Conservation (phyloP, 176 grass and related monocot genomes). For the Triticum dicoccoides region DNA sequence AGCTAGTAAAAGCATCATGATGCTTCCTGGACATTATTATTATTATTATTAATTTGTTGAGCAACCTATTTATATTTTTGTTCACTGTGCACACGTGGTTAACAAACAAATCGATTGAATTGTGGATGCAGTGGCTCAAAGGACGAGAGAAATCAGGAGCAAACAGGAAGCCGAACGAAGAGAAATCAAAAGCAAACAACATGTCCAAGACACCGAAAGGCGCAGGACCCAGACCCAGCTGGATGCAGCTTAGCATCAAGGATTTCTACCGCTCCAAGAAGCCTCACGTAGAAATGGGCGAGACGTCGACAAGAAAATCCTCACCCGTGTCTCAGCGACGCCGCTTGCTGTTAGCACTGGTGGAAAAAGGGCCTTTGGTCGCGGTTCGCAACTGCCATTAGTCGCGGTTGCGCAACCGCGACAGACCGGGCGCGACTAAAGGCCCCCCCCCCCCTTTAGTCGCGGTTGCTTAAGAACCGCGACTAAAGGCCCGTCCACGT, state of each 20-base stretch:
- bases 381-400: too few relatives aligned
- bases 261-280: slow-evolving; percentile 70
- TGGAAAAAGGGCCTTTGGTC: too few relatives aligned
- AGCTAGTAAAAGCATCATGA: too few relatives aligned
- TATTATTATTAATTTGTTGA: not conserved
- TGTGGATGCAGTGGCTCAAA: too few relatives aligned
- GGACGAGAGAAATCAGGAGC: too few relatives aligned
- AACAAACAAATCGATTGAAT: not conserved
- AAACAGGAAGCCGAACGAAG: slow-evolving; percentile 44
- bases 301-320: slow-evolving; percentile 29
- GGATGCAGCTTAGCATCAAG: slow-evolving; percentile 68
- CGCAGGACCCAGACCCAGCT: slow-evolving; percentile 12
- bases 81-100: not conserved
- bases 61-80: not conserved
- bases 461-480: too few relatives aligned
- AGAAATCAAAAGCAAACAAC: slow-evolving; percentile 34
- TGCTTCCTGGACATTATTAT: too few relatives aligned
- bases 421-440: too few relatives aligned
- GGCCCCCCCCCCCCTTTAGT: too few relatives aligned
- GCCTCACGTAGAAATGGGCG: not conserved
- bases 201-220: slow-evolving; percentile 30
- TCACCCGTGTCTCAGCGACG: slow-evolving; percentile 43
- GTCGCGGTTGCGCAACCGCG: too few relatives aligned
- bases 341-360: slow-evolving; percentile 50
- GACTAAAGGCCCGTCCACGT: too few relatives aligned